Conservation (phyloP, 2,329 filamentous ascomycete genomes). For the Talaromyces sp. region DNA sequence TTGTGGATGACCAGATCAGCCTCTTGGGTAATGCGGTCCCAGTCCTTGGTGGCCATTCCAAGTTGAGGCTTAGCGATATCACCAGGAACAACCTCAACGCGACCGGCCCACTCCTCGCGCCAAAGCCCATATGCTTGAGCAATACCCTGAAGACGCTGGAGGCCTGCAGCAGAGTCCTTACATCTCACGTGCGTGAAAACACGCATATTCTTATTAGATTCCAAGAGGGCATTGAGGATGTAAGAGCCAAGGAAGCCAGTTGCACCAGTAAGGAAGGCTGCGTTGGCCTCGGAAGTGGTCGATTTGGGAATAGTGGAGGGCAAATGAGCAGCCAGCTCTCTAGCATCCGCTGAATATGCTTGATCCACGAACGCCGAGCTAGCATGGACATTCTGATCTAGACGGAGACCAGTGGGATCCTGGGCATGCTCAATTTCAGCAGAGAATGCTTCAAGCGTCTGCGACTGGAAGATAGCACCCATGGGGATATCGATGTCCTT, state of each 20-base stretch:
- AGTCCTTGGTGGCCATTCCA: slow-evolving; percentile 67
- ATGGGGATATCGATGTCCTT: slow-evolving; percentile 69
- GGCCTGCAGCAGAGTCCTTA: slow-evolving; percentile 51
- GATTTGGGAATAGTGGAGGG: slow-evolving; percentile 32
- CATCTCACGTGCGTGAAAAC: background rate
- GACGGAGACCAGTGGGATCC: slow-evolving; percentile 34
- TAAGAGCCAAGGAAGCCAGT: slow-evolving; percentile 89
- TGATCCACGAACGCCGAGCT: slow-evolving; percentile 50
- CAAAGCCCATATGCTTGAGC: slow-evolving; percentile 80
- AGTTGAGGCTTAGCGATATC: slow-evolving; percentile 73
- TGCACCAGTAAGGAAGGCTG: slow-evolving; percentile 81
- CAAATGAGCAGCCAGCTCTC: slow-evolving; percentile 53
- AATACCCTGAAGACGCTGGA: slow-evolving; percentile 67
- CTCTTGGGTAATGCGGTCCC: slow-evolving; percentile 65
- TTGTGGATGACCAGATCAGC: slow-evolving; percentile 82
- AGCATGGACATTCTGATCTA: slow-evolving; percentile 34
- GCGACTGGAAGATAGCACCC: slow-evolving; percentile 68
- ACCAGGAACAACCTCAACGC: slow-evolving; percentile 69
- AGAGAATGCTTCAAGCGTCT: slow-evolving; percentile 62
- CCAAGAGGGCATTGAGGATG: slow-evolving; percentile 72
- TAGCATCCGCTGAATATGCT: slow-evolving; percentile 55
- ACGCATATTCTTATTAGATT: background rate
- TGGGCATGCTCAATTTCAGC: slow-evolving; percentile 57
- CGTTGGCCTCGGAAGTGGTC: slow-evolving; percentile 48
- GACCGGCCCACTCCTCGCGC: slow-evolving; percentile 65